Evolutionary conservation across 768 basidiomycete genomes (phyloP), one percentile per base, ranked within the genome.

Genomic region (Boletus sensibilis): DNA sequence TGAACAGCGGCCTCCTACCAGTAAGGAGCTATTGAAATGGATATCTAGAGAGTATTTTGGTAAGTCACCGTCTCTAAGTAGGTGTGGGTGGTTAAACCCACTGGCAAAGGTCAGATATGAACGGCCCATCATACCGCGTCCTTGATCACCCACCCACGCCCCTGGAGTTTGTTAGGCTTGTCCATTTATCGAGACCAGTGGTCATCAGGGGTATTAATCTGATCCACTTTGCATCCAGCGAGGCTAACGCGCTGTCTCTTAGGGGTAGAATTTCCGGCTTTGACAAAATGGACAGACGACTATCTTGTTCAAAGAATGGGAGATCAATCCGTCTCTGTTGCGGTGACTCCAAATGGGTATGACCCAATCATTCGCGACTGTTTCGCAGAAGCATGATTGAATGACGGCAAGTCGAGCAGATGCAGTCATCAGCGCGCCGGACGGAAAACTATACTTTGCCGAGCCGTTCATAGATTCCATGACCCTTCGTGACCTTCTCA

Each of bases 301-400:
- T 87, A 88, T 65, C 79, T 94, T 13, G 65, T 72, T 13, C 61
- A 75, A n/a, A 68, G 67, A 48, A 84, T 90, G 80, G 83, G 79
- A 4, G 71, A 81, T 5, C 70, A 69, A 27, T 51, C 60, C 33
- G 79, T 94, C 38, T 87, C 88, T 8, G 83, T 95, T 31, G 90
- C 92, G 2, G 78, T 88, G 40, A 94, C 93, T 6, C 90, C 92
- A 0, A 83, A 92, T 58, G 93, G 92, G 93, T 92, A 59, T 60
- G 80, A 38, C 21, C 8, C 20, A 16, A 56, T 27, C 42, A 18
- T 41, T 52, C 45, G 12, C 27, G 43, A 52, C 40, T 35, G 9
- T 34, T 37, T 45, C 27, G 37, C 23, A 38, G 56, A 55, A 35
- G 35, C 43, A 48, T 64, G 60, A 53, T 63, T 55, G 55, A 60